Evolutionary conservation across 106 monocot species (phyloP).

Genomic region (Dioscorea alata): DNA sequence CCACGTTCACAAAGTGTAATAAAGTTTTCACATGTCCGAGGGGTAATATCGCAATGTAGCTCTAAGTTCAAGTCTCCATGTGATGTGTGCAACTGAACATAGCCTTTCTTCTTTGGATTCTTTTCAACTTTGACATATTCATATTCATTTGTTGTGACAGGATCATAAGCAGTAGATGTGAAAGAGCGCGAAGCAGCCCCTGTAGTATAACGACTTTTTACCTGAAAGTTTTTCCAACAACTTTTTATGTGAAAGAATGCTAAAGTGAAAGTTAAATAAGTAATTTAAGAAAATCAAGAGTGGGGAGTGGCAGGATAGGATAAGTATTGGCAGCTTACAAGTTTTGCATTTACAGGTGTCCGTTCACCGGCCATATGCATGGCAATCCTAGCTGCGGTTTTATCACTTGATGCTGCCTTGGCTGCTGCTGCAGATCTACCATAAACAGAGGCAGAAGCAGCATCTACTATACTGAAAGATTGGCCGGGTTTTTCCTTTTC

Average conservation of each 20-base stretch:
- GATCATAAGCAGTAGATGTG: conserved; percentile 94
- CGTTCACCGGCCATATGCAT: conserved; percentile 97
- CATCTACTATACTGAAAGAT: conserved; percentile 93
- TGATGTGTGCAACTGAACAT: conserved; percentile 92
- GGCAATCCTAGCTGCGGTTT: conserved; percentile 78
- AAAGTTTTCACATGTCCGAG: conserved; percentile 93
- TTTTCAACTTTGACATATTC: conserved; percentile 93
- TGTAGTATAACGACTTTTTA: conserved; percentile 83
- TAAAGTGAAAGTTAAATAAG: too few species aligned
- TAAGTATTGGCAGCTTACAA: conserved; percentile 33
- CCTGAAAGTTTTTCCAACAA: conserved; percentile 33
- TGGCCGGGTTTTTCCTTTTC: conserved; percentile 43
- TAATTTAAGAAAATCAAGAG: too few species aligned
- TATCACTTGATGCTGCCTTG: conserved; percentile 77
- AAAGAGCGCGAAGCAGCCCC: conserved; percentile 95
- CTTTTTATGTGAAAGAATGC: neutral
- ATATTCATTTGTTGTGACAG: conserved; percentile 90
- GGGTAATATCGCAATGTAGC: conserved; percentile 91
- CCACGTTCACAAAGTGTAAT: conserved; percentile 96
- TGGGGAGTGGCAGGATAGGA: neutral
- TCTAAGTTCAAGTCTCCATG: conserved; percentile 94
- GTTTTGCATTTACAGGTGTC: conserved; percentile 80
- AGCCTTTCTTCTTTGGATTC: conserved; percentile 95
- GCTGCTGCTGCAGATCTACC: conserved; percentile 94
- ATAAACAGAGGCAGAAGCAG: conserved; percentile 90